Base-by-base conservation (phyloP, 176 grass and related monocot genomes). In the Cymbopogon citratus region DNA sequence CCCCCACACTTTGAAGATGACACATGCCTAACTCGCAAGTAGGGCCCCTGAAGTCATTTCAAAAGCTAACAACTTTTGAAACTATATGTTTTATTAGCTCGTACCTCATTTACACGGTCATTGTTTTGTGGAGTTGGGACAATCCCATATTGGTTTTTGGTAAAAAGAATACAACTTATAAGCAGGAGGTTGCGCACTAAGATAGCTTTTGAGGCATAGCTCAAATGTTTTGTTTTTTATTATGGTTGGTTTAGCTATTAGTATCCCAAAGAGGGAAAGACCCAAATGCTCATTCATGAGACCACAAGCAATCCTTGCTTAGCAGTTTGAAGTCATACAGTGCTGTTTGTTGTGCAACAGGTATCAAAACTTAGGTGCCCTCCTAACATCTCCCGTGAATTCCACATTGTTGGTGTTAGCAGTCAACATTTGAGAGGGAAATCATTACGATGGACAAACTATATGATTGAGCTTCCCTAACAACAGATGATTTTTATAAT, bases 11-110 rank as follows among this genome's bases (percentile, higher is more conserved):
- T 51, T 15, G 40, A 73, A 63, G 83, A 85, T 27, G 75, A 79
- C 11, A 1, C 15, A 11, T 79, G 57, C 75, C 83, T 85, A 85
- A 85, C 67, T 79, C 66, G 6, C 29, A 13, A 72, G 21, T 52
- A 71, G 75, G 56, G 13, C n/a, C 15, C 33, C 76, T 41, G 11
- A 40, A 28, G 61, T 9, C 40, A 41, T 36, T 64, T 73, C 28
- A 48, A 73, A 78, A 79, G 52, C 15, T 73, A 49, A 71, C n/a
- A 51, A 40, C n/a, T 34, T 71, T 64, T 64, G n/a, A 39, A 80
- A 65, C 52, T 18, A 13, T 11, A 73, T 0, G 36, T 51, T 48
- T 31, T 63, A 65, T 78, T 31, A 66, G 24, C 15, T 24, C 11
- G 8, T 40, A n/a, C 39, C 7, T 49, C 35, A 60, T 85, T 62